A percentile compares a stretch with the other conserved stretches of the same genome.
These are phyloP conservation scores for Conticribra guillardii DNA, from an alignment of 108 stramenopile genomes.

Conservation along the genomic window DNA sequence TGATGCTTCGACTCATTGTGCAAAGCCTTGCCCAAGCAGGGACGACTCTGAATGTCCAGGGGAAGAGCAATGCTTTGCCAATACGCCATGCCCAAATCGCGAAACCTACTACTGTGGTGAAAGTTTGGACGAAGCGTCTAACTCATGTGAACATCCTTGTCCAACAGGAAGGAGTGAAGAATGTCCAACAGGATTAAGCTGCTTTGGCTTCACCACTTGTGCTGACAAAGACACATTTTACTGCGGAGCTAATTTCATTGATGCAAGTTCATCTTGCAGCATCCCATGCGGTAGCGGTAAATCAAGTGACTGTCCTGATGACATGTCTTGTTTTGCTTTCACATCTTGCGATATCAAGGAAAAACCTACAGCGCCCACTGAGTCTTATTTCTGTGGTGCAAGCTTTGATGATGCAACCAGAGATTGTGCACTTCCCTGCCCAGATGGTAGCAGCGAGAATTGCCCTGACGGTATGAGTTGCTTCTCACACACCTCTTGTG, in stretches of 20 bases:
- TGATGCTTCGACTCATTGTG: constrained; percentile 42
- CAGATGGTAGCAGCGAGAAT: constrained; percentile 23
- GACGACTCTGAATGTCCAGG: constrained; percentile 45
- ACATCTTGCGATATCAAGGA: constrained; percentile 27
- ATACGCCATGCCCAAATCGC: constrained; percentile 47
- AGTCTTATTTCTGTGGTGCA: constrained; percentile 45
- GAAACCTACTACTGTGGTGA: constrained; percentile 53
- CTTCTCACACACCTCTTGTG: constrained; percentile 43
- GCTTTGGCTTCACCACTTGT: constrained; percentile 55
- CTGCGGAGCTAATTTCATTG: constrained; percentile 46
- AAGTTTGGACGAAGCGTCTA: constrained; percentile 43
- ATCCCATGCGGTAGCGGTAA: constrained; percentile 31
- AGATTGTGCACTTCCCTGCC: constrained; percentile 51
- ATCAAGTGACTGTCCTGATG: constrained; percentile 43
- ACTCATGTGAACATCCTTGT: constrained; percentile 42
- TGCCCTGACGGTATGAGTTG: constrained; percentile 50
- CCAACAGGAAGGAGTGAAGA: constrained; percentile 36
- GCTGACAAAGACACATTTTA: constrained; percentile 51
- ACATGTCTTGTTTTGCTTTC: constrained; percentile 46
- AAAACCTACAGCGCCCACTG: constrained; percentile 19
- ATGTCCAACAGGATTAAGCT: constrained; percentile 48
- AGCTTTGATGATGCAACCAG: constrained; percentile 50
- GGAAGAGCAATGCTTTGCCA: constrained; percentile 47
- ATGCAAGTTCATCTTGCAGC: constrained; percentile 41
- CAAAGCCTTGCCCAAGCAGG: constrained; percentile 41